Conservation (phyloP, 1,284 basidiomycete genomes). For the Ustilago trichophora region DNA sequence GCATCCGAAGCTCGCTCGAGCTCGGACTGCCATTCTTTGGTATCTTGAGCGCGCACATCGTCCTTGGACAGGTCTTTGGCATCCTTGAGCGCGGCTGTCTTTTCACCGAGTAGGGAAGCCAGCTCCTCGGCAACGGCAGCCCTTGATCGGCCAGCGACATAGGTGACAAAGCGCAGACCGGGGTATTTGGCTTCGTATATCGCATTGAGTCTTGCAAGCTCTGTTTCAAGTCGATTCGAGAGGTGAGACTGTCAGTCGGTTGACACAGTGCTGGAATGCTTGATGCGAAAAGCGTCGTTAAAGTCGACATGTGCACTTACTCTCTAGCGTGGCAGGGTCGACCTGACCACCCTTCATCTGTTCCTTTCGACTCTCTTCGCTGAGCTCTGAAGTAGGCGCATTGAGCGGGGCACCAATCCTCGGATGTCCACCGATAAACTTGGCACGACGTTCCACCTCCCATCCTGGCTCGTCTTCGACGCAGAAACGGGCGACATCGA, state of each 20-base stretch:
- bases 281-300: too few species aligned
- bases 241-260: too few species aligned
- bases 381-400: constrained; percentile 39
- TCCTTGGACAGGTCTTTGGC: constrained; percentile 29
- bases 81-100: constrained; percentile 18
- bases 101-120: constrained; percentile 40
- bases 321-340: constrained; percentile 47
- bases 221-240: too few species aligned
- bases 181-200: constrained; percentile 62
- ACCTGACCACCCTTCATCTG: constrained; percentile 51
- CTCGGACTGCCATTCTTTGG: constrained; percentile 54
- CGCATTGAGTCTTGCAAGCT: constrained; percentile 52
- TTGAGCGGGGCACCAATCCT: constrained; percentile 51
- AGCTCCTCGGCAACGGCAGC: constrained; percentile 54
- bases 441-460: constrained; percentile 32
- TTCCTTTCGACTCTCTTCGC: constrained; percentile 52
- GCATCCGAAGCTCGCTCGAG: constrained; percentile 57
- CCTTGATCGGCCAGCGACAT: constrained; percentile 70
- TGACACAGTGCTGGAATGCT: too few species aligned
- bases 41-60: constrained; percentile 18
- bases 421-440: constrained; percentile 56
- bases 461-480: constrained; percentile 65
- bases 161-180: constrained; percentile 62
- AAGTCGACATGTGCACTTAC: constrained; percentile 21
- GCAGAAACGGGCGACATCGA: constrained; percentile 65